These are phyloP conservation scores for Hypoxylon sp. DNA, from an alignment of 2,329 filamentous ascomycete genomes.

Conservation along the genomic window DNA sequence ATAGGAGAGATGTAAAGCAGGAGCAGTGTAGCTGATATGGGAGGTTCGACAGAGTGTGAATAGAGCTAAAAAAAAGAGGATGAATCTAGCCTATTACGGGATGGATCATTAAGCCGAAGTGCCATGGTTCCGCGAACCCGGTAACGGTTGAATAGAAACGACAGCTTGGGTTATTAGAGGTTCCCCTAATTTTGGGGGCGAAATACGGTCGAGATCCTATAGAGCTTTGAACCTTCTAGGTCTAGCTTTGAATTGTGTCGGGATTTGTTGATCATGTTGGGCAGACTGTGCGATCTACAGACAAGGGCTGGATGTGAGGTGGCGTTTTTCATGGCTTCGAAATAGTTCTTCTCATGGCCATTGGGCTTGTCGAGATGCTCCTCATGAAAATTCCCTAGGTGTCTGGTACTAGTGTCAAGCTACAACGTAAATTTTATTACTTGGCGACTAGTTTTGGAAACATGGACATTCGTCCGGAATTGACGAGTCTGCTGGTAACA, in stretches of 20 bases:
- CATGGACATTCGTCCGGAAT: conserved; percentile 16
- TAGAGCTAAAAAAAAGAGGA: conserved; percentile 8
- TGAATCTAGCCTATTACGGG: conserved; percentile 20
- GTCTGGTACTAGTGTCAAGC: conserved; percentile 23
- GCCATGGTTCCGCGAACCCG: conserved; percentile 30
- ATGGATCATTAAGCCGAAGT: conserved; percentile 2
- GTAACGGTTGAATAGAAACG: conserved; percentile 19
- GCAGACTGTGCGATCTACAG: conserved; percentile 34
- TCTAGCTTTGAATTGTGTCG: conserved; percentile 21
- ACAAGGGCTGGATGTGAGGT: conserved; percentile 37
- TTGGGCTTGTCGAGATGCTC: conserved; percentile 17
- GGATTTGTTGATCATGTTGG: conserved; percentile 24
- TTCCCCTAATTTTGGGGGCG: conserved; percentile 23
- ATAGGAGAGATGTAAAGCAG: conserved; percentile 8
- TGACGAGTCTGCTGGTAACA: conserved; percentile 14
- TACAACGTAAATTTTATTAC: conserved; percentile 15
- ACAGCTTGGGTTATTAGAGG: conserved; percentile 14
- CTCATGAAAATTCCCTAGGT: conserved; percentile 19
- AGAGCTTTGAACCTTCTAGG: conserved; percentile 6
- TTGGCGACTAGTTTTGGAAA: conserved; percentile 3
- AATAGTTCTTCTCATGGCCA: conserved; percentile 7
- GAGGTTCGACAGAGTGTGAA: conserved; percentile 14
- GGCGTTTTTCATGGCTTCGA: conserved; percentile 34
- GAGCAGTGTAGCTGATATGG: conserved; percentile 1
- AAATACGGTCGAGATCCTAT: conserved; percentile 21